Evolutionary conservation across 2,329 filamentous ascomycete species (phyloP).

Genomic region (Cordyceps farinosa): DNA sequence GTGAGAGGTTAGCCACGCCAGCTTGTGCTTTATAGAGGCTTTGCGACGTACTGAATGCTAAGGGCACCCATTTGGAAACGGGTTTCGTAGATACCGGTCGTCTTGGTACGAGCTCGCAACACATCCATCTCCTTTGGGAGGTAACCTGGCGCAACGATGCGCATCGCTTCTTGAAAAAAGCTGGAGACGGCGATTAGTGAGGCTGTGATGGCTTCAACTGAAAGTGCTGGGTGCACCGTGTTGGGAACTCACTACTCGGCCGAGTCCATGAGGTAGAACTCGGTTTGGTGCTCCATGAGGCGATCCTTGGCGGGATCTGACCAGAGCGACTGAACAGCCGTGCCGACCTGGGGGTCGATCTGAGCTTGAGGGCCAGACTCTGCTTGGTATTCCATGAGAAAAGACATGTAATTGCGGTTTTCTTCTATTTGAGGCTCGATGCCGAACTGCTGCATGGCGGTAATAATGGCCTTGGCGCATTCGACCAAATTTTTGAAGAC

Average conservation of each 20-base stretch:
- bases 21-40: neutral
- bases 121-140: slow-evolving; percentile 94
- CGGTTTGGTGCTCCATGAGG: slow-evolving; percentile 89
- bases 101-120: slow-evolving; percentile 92
- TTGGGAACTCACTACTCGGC: slow-evolving; percentile 80
- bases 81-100: slow-evolving; percentile 98
- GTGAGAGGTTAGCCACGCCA: slow-evolving; percentile 16
- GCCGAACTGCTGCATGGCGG: slow-evolving; percentile 86
- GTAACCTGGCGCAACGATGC: slow-evolving; percentile 82
- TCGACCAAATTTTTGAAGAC: slow-evolving; percentile 98
- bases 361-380: slow-evolving; percentile 85
- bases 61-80: slow-evolving; percentile 97
- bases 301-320: slow-evolving; percentile 77
- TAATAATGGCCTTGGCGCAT: slow-evolving; percentile 90
- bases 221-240: slow-evolving; percentile 8
- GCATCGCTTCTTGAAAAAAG: slow-evolving; percentile 89
- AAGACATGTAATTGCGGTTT: slow-evolving; percentile 72
- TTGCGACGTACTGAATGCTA: slow-evolving; percentile 82
- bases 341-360: slow-evolving; percentile 75
- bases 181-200: slow-evolving; percentile 43
- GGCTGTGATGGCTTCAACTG: neutral
- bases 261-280: slow-evolving; percentile 99
- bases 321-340: slow-evolving; percentile 85
- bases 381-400: slow-evolving; percentile 80
- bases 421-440: slow-evolving; percentile 71